phyloP scores from a whole-genome alignment of 1,139 yeast genomes.

The Sugiyamaella novakii region DNA sequence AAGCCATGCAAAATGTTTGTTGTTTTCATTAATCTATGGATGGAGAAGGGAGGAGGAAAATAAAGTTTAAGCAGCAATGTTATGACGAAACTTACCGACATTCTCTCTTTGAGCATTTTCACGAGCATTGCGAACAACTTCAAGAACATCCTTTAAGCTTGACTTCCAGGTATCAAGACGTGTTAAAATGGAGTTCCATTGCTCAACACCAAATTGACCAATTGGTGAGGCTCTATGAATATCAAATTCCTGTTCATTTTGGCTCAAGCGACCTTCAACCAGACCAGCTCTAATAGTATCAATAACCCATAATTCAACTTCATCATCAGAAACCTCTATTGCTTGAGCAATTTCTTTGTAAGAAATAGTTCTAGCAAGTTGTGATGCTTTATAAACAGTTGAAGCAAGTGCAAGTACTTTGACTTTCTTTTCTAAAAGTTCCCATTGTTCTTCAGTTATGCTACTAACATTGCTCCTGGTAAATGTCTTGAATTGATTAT shows the following conservation, averaged over 20 bases:
- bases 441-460: conserved; percentile 31
- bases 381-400: conserved; percentile 32
- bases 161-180: conserved; percentile 45
- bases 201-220: conserved; percentile 44
- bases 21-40: conserved; percentile 10
- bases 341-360: conserved; percentile 42
- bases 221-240: conserved; percentile 45
- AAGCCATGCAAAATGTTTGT: conserved; percentile 11
- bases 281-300: conserved; percentile 49
- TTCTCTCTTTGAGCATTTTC: conserved; percentile 38
- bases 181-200: conserved; percentile 44
- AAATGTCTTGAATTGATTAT: conserved; percentile 33
- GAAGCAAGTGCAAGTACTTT: conserved; percentile 36
- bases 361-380: conserved; percentile 31
- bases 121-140: conserved; percentile 40
- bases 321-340: conserved; percentile 40
- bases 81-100: conserved; percentile 24
- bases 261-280: conserved; percentile 49
- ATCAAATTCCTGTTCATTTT: conserved; percentile 42
- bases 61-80: conserved; percentile 18
- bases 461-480: conserved; percentile 16
- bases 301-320: conserved; percentile 48
- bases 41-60: too few species aligned
- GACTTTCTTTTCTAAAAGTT: conserved; percentile 35
- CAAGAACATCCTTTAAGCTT: conserved; percentile 41